Base-by-base conservation (phyloP, 1,284 basidiomycete genomes). In the Sphaerobolus stellatus region DNA sequence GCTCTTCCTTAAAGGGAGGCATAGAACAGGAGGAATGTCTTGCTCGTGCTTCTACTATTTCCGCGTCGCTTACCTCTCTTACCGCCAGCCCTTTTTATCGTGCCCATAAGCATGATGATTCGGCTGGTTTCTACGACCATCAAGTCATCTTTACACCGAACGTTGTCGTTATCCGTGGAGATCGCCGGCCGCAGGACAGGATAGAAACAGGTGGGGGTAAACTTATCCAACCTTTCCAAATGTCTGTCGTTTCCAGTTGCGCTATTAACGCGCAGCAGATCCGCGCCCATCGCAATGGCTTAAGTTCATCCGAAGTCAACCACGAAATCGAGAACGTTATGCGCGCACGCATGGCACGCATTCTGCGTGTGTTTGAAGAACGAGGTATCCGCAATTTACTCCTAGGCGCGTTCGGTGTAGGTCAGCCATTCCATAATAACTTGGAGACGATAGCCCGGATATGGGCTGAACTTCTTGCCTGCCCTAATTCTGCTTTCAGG, bases 341-440 rank as follows among this genome's bases (percentile, higher is more conserved):
- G 68, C 69, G 69, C 56, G 68, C 72, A 30, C 72, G 75, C 31
- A 74, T 77, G 69, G 72, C 68, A 5, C 76, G 78, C 27, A 67
- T 67, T 14, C 62, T 81, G 48, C 68, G 73, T 9, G 64, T 78
- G 33, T 81, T 82, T 55, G 72, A 78, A 61, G 68, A 71, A 27
- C 66, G 68, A 24, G 77, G 78, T 36, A 68, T 79, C 59, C 68
- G 68, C 14, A 67, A 66, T 1, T 60, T 82, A 30, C 68, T 82
- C 16, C 69, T 81, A 5, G 76, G 78, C 36, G 71, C 73, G 9
- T 80, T 81, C 55, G 79, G 80, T 29, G 77, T 74, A 56, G 73
- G 76, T 47, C 59, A 60, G 50, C 36, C 49, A 11, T 64, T 64
- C 31, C 64, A 74, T 64, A 80, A 80, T 58, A 69, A 60, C 16